Percentiles rank a stretch among this genome's conserved stretches.
Evolutionary conservation across 345 rosid species (phyloP).

Genomic region (Clarkia xantiana): DNA sequence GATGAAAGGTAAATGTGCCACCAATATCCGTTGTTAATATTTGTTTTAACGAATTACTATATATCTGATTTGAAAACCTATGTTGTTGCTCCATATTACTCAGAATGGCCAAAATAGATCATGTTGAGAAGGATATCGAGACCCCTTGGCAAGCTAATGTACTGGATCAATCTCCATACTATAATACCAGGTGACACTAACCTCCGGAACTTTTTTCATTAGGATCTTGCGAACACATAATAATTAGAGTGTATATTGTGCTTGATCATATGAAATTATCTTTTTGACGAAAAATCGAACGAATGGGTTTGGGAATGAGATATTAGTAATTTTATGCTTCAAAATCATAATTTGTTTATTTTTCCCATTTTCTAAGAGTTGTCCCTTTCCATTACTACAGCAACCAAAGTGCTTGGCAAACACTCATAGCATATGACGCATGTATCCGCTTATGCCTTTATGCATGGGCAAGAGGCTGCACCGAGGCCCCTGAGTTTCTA

Average conservation of each 20-base stretch:
- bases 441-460: slow-evolving; percentile 70
- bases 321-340: not conserved
- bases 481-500: slow-evolving; percentile 92
- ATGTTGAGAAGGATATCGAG: slow-evolving; percentile 25
- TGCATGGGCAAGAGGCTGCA: slow-evolving; percentile 78
- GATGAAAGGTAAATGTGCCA: slow-evolving; percentile 34
- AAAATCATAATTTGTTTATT: not conserved
- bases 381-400: slow-evolving; percentile 21
- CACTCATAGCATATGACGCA: slow-evolving; percentile 87
- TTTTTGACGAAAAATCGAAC: no score
- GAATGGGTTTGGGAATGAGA: no score
- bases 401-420: slow-evolving; percentile 88
- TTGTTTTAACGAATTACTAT: no score
- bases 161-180: slow-evolving; percentile 30
- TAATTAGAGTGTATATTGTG: no score
- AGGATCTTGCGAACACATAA: not conserved
- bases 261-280: no score
- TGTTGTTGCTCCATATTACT: slow-evolving; percentile 2
- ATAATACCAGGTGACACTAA: slow-evolving; percentile 40
- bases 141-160: slow-evolving; percentile 33
- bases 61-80: no score
- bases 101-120: slow-evolving; percentile 21
- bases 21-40: slow-evolving; percentile 18
- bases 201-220: not conserved
- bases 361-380: slow-evolving; percentile 6